Percentiles rank a stretch among this genome's conserved stretches.
These are phyloP conservation scores for Ustilago hordei DNA, from an alignment of 1,284 basidiomycete genomes.

Conservation along the genomic window DNA sequence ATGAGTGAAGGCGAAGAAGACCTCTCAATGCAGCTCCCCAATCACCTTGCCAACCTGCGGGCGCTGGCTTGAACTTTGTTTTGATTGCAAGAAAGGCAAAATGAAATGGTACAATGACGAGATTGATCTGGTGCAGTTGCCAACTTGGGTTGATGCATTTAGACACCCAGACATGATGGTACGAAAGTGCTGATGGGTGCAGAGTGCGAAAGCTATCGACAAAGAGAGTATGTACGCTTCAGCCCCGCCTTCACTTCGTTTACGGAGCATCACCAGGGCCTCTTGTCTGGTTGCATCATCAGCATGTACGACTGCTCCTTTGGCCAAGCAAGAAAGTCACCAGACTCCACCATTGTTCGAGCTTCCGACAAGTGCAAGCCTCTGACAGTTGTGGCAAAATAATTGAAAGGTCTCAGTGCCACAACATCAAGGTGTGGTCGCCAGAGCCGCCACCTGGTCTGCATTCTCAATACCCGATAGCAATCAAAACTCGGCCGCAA, in stretches of 20 bases:
- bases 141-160: too few relatives aligned
- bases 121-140: too few relatives aligned
- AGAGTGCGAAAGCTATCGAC: too few relatives aligned
- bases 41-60: too few relatives aligned
- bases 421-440: not conserved
- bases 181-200: too few relatives aligned
- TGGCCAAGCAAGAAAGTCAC: not conserved
- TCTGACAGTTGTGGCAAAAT: not conserved
- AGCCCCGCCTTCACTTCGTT: not conserved
- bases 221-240: not conserved
- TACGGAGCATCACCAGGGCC: not conserved
- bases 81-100: too few relatives aligned
- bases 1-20: too few relatives aligned
- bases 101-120: too few relatives aligned
- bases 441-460: not conserved
- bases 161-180: too few relatives aligned
- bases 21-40: too few relatives aligned
- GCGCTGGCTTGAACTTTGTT: too few relatives aligned
- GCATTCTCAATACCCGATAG: too few relatives aligned
- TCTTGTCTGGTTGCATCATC: not conserved
- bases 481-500: not conserved
- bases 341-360: not conserved
- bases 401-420: not conserved
- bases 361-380: not conserved
- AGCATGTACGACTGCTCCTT: not conserved